Percentiles rank a stretch among this genome's conserved stretches.
Conservation (phyloP, 2,329 filamentous ascomycete species). For the Cladosporium velox region DNA sequence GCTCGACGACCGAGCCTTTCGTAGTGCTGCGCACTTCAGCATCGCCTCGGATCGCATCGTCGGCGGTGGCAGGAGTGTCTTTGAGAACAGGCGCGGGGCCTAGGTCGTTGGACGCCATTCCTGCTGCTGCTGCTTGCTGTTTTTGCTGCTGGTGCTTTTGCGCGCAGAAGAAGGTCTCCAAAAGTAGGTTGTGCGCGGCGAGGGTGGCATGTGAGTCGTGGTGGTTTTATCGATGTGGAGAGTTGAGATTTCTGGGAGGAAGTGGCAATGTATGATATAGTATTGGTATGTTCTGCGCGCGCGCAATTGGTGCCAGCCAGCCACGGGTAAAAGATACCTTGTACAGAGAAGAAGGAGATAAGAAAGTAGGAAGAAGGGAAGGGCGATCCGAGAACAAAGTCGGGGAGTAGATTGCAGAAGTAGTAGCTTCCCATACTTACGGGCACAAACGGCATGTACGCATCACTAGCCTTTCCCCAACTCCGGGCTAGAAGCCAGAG, state of each 20-base stretch:
- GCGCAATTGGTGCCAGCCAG: background rate
- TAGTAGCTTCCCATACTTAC: background rate
- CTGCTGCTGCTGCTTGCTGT: slow-evolving; percentile 23
- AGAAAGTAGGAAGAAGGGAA: background rate
- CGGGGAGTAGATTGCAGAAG: background rate
- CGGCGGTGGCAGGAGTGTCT: slow-evolving; percentile 29
- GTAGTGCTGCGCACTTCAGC: slow-evolving; percentile 25
- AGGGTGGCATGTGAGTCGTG: background rate
- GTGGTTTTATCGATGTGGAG: background rate
- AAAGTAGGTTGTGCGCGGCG: slow-evolving; percentile 15
- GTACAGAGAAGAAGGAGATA: background rate
- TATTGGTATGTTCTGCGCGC: background rate
- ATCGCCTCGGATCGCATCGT: slow-evolving; percentile 37
- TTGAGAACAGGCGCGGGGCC: slow-evolving; percentile 31
- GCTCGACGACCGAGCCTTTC: slow-evolving; percentile 29
- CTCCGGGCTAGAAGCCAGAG: background rate
- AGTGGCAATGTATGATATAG: background rate
- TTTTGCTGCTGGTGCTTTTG: slow-evolving; percentile 37
- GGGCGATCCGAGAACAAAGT: background rate
- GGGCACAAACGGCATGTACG: background rate
- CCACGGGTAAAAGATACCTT: background rate
- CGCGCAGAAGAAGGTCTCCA: slow-evolving; percentile 23
- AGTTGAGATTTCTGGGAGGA: background rate
- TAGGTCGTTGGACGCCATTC: slow-evolving; percentile 34
- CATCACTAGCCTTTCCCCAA: background rate